Conservation (phyloP, 176 grass and related monocot species). For the Typha latifolia region DNA sequence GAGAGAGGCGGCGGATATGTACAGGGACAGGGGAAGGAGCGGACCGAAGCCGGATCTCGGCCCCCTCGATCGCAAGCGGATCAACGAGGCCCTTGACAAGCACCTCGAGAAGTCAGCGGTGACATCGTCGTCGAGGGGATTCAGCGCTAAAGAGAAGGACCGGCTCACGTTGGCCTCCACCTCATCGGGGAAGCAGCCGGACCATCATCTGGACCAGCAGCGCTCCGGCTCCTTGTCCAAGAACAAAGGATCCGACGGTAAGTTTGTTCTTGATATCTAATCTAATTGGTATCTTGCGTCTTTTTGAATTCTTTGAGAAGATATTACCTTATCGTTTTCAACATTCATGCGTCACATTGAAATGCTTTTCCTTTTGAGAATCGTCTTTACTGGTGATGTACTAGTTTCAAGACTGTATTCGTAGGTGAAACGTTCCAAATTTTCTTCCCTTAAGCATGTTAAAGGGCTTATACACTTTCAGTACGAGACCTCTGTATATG, state of each 20-base stretch:
- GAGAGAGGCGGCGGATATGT: constrained; percentile 22
- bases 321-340: no score
- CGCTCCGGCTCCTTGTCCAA: background rate
- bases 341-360: no score
- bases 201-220: background rate
- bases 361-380: no score
- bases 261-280: background rate
- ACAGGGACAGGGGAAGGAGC: constrained; percentile 29
- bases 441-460: no score
- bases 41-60: constrained; percentile 18
- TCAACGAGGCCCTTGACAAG: constrained; percentile 59
- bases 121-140: constrained; percentile 48
- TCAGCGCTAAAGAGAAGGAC: constrained; percentile 34
- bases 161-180: constrained; percentile 41
- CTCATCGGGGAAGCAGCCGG: background rate
- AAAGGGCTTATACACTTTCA: no score
- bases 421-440: no score
- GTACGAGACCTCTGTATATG: no score
- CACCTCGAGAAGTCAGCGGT: constrained; percentile 52
- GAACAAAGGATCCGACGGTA: constrained; percentile 10
- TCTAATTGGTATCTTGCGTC: background rate
- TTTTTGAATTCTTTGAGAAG: background rate
- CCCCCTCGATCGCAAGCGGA: constrained; percentile 40
- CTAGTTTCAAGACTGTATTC: no score
- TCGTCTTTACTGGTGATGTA: no score